These are phyloP conservation scores for Myotisia sp. DNA, from an alignment of 2,329 filamentous ascomycete species.

Conservation along the genomic window DNA sequence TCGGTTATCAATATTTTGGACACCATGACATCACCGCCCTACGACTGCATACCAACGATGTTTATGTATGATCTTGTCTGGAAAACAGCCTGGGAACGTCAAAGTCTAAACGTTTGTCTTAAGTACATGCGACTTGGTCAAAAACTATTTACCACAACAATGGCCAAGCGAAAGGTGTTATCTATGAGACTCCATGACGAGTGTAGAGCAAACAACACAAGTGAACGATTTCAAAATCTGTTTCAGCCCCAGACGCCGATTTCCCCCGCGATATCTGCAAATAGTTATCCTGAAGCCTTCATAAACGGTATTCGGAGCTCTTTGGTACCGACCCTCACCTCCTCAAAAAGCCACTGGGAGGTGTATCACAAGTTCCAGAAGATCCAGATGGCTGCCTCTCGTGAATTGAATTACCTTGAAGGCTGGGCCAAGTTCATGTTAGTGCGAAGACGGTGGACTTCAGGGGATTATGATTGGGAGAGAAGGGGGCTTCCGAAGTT, in stretches of 20 bases:
- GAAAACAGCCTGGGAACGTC: conserved; percentile 16
- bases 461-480: conserved; percentile 19
- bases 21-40: conserved; percentile 45
- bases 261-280: neutral
- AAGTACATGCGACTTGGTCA: conserved; percentile 20
- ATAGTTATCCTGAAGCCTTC: neutral
- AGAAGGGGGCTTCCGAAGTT: conserved; percentile 28
- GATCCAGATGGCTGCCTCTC: conserved; percentile 6
- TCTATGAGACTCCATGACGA: conserved; percentile 3
- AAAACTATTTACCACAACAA: conserved; percentile 18
- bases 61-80: conserved; percentile 35
- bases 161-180: conserved; percentile 14
- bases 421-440: conserved; percentile 12
- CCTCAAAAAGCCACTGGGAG: conserved; percentile 8
- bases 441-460: conserved; percentile 9
- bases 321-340: conserved; percentile 1
- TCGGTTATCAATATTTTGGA: conserved; percentile 44
- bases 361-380: conserved; percentile 7
- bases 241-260: neutral
- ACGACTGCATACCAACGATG: conserved; percentile 43
- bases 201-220: neutral
- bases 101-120: conserved; percentile 15
- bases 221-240: neutral
- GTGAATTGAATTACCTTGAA: conserved; percentile 10
- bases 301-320: no score